Conservation (phyloP, 2,329 filamentous ascomycete species). For the Hirsutella rhossiliensis region DNA sequence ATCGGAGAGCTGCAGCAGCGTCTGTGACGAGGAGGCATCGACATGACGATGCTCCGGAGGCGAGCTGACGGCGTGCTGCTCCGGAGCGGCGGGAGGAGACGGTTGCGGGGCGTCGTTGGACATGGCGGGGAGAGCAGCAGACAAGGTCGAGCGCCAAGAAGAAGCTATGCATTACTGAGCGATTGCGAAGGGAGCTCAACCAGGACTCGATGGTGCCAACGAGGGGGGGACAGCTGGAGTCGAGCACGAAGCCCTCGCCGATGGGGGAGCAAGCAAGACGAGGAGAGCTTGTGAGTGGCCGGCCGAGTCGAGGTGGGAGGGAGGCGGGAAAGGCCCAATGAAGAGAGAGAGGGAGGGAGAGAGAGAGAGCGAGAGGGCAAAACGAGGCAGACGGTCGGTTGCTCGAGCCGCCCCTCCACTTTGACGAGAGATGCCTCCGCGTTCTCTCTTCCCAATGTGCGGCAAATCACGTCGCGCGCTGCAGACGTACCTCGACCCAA, state of each 20-base stretch:
- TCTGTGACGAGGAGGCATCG: conserved; percentile 6
- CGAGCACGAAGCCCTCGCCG: background rate
- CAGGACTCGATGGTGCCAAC: background rate
- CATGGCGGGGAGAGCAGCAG: conserved; percentile 7
- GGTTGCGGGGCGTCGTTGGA: conserved; percentile 12
- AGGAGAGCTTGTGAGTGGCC: too few relatives aligned
- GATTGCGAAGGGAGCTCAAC: too few relatives aligned
- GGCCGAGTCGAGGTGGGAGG: background rate
- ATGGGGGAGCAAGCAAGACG: too few relatives aligned
- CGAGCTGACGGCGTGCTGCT: conserved; percentile 10
- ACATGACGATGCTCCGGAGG: conserved; percentile 12
- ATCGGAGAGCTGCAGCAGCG: conserved; percentile 2
- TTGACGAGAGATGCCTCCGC: conserved; percentile 8
- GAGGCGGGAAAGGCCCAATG: background rate
- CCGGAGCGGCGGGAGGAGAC: conserved; percentile 10
- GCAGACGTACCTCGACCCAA: conserved; percentile 14
- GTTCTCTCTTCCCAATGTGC: conserved; percentile 8
- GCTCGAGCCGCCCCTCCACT: background rate
- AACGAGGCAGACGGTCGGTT: background rate
- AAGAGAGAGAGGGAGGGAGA: conserved; percentile 1
- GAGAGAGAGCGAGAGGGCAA: conserved; percentile 1
- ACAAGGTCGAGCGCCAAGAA: background rate
- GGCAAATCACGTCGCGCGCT: conserved; percentile 20
- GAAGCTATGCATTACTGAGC: conserved; percentile 1
- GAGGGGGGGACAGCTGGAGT: background rate